Conservation (phyloP, 176 grass and related monocot genomes). For the Chrysopogon serrulatus region DNA sequence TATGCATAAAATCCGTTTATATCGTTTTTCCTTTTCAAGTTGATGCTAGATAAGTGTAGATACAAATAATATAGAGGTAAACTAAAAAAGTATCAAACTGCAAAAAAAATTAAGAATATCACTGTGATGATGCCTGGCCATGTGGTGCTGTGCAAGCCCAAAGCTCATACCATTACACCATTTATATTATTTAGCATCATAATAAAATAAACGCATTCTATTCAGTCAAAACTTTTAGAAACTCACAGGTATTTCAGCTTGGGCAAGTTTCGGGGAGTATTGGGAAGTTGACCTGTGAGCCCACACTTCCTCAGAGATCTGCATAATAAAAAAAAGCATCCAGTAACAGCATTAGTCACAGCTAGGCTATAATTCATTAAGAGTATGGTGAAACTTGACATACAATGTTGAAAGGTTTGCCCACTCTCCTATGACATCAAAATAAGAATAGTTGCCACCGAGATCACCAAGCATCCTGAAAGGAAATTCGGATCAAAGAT, state of each 20-base stretch:
- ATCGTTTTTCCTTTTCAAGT: not conserved
- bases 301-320: conserved; percentile 44
- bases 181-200: not conserved
- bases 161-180: not conserved
- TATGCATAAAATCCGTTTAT: not conserved
- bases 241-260: conserved; percentile 40
- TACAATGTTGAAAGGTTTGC: conserved; percentile 40
- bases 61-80: not conserved
- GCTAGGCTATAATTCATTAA: not conserved
- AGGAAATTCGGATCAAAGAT: not conserved
- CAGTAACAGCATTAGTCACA: not conserved
- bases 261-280: not conserved
- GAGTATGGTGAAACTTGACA: not conserved
- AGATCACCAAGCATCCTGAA: conserved; percentile 58
- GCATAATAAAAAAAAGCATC: conserved; percentile 7
- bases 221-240: not conserved
- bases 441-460: not conserved
- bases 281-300: not conserved
- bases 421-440: conserved; percentile 30
- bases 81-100: not conserved
- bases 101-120: not conserved
- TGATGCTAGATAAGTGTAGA: not conserved
- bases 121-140: not conserved
- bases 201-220: not conserved
- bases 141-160: not conserved